Base-by-base conservation (phyloP, 106 monocot species). In the Iris macrosiphon region DNA sequence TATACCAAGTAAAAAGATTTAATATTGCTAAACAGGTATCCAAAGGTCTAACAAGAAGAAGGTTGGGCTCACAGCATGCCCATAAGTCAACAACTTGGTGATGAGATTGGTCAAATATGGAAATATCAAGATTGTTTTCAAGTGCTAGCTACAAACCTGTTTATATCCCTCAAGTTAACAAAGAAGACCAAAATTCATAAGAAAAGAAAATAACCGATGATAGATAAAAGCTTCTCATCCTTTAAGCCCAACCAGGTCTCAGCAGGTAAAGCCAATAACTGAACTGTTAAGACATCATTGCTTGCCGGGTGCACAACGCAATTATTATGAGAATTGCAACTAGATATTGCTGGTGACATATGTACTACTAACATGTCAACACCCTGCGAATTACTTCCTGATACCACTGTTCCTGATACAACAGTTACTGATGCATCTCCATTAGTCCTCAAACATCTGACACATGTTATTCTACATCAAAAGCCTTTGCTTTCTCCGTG, bases 331-430 rank as follows among this genome's bases (percentile, higher is more conserved):
- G 15, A 17, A 32, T 71, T 75, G 31, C 48, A 63, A 43, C 44
- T 52, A 27, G 67, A 22, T 47, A 59, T 68, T 15, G 33, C 16
- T 42, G 45, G 66, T 25, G 89, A 82, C 38, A 62, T 49, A 0
- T 90, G 98, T 38, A 91, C 59, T n/a, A n/a, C n/a, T 10, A 91
- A 75, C 62, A 84, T 50, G 71, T 91, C 98, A 50, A 87, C 75
- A n/a, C 57, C 77, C 52, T 91, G 86, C 59, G 87, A 59, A 60
- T 53, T 80, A 45, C 57, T 46, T 31, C 70, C 75, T 35, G 91
- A 83, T 12, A 80, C 69, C 39, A 90, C 79, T 22, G 77, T 79
- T 6, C 82, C 76, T 13, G 88, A 75, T 27, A 98, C 40, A 40
- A 91, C 69, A 27, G 72, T 87, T 31, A 35, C 35, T 7, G 60